Base-by-base conservation (phyloP, 176 grass and related monocot species). In the sorghum (Sorghum bicolor) region DNA sequence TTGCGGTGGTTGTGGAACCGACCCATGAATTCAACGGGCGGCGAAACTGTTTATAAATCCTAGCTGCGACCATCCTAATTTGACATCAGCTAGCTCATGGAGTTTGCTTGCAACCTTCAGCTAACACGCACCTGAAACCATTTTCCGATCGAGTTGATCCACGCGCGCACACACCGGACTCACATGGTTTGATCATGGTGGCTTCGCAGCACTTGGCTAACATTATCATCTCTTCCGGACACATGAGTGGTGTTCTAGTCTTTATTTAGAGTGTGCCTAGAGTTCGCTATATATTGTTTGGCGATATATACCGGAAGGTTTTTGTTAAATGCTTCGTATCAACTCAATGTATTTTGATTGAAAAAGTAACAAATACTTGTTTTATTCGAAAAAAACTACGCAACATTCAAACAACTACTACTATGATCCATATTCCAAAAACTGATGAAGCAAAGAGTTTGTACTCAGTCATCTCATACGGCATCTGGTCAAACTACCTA, bases 401-500 rank as follows among this genome's bases (percentile, higher is more conserved):
- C 15, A n/a, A n/a, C 17, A 53, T 55, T 55, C 20, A 55, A n/a
- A 0, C 17, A 55, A 1, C 5, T 20, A 80, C n/a, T 26, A 53
- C 20, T 75, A 60, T 28, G 64, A 34, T 44, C 57, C 24, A 72
- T 78, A n/a, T n/a, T n/a, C n/a, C 57, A 33, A 83, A 19, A 4
- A 19, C 25, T 73, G 25, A 31, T 40, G 24, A 66, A 15, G 22
- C 30, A 13, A 65, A 40, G 16, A 30, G 1, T 8, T 8, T 64
- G 41, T 80, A 61, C 37, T 65, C 16, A 25, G 19, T 33, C 65
- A 73, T 78, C 74, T 53, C 20, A 83, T 19, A 40, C 48, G 64
- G 30, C 74, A 57, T 84, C 68, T 66, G 81, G 69, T 74, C 60
- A 84, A 88, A 84, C 67, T 10, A 79, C 8, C 28, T 5, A 43